Conservation (phyloP, 768 basidiomycete genomes). For the Tulasnella sp. region DNA sequence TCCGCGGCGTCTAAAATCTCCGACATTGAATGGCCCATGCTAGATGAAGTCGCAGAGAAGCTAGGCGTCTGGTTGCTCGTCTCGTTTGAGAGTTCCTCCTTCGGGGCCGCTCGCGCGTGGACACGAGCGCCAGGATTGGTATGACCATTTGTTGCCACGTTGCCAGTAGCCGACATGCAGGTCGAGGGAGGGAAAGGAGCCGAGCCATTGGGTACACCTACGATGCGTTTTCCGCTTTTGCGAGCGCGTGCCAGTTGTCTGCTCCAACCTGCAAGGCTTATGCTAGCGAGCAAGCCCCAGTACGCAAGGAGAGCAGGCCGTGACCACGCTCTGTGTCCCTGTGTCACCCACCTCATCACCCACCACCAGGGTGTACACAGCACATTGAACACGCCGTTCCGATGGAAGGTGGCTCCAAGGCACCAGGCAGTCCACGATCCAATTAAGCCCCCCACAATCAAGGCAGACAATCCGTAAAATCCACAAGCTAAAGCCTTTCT, state of each 20-base stretch:
- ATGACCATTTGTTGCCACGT: not conserved
- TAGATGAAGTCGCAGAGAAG: not conserved
- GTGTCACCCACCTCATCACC: conserved; percentile 63
- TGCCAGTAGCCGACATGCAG: not conserved
- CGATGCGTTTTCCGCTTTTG: not conserved
- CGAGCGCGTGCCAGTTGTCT: conserved; percentile 47
- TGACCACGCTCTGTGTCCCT: conserved; percentile 66
- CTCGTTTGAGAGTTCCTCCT: not conserved
- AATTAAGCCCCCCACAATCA: conserved; percentile 71
- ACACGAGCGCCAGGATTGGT: not conserved
- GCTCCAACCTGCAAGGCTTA: conserved; percentile 93
- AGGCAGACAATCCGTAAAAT: conserved; percentile 63
- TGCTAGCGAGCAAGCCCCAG: conserved; percentile 66
- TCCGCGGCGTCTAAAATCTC: conserved; percentile 73
- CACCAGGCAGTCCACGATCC: conserved; percentile 91
- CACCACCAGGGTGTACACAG: conserved; percentile 75
- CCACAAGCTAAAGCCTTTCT: conserved; percentile 72
- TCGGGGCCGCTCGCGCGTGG: not conserved
- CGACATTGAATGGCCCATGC: conserved; percentile 26
- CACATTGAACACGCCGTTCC: not conserved
- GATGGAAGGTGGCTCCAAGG: conserved; percentile 27
- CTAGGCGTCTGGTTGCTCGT: not conserved
- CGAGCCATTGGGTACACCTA: not conserved
- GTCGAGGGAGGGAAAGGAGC: not conserved
- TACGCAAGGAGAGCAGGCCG: conserved; percentile 67